A percentile compares a stretch with the other conserved stretches of the same genome.
Conservation (phyloP, 1,284 basidiomycete species). For the Cryptococcus sp. region DNA sequence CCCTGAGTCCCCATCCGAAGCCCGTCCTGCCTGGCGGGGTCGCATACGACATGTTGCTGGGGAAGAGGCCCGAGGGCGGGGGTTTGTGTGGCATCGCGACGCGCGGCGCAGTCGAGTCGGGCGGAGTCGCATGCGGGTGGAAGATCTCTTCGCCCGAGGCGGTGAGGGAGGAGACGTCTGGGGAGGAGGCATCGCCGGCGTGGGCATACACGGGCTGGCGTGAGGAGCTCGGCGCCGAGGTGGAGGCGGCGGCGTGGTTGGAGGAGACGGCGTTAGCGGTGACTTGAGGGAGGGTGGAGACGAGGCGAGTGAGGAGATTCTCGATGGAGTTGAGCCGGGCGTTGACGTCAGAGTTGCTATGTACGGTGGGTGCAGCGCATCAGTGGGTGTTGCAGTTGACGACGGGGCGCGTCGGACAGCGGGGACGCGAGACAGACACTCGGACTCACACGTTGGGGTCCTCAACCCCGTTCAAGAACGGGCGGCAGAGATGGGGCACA, state of each 20-base stretch:
- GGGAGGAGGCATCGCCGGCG: constrained; percentile 29
- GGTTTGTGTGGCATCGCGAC: constrained; percentile 41
- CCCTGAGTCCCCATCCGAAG: constrained; percentile 45
- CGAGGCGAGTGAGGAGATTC: constrained; percentile 42
- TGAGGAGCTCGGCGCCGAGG: constrained; percentile 29
- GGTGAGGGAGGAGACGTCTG: constrained; percentile 38
- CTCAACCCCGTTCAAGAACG: constrained; percentile 52
- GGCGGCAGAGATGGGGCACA: constrained; percentile 51
- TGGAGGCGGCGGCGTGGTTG: constrained; percentile 32
- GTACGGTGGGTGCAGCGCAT: background rate
- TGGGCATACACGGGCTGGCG: constrained; percentile 44
- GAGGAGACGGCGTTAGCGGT: constrained; percentile 5
- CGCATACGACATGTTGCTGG: constrained; percentile 31
- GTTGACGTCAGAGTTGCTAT: constrained; percentile 48
- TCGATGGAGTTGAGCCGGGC: constrained; percentile 48
- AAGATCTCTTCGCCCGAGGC: constrained; percentile 42
- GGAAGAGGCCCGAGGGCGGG: constrained; percentile 46
- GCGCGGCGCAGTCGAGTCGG: constrained; percentile 12
- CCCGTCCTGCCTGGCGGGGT: constrained; percentile 36
- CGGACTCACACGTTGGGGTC: constrained; percentile 48
- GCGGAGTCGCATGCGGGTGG: constrained; percentile 37
- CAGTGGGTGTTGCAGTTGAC: background rate
- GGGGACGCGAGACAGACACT: no score
- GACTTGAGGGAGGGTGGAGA: constrained; percentile 29
- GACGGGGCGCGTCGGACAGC: no score